A percentile compares a stretch with the other conserved stretches of the same genome.
Evolutionary conservation across 1,284 basidiomycete genomes (phyloP).

Genomic region (Lentinula novae-zelandiae): DNA sequence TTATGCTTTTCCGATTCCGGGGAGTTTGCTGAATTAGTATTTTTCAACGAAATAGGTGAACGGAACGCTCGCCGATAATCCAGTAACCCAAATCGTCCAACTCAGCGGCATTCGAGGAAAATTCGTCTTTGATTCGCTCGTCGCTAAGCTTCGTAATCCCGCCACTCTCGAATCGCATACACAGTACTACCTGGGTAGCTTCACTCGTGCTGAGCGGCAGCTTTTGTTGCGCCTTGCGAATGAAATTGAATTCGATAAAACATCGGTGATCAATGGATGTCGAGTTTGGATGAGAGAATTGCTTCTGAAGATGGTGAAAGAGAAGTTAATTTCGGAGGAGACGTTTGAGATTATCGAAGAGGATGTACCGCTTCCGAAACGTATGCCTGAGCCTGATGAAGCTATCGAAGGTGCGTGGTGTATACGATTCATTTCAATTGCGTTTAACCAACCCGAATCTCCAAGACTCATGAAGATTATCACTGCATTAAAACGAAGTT

Average conservation of each 20-base stretch:
- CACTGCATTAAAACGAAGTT: no score
- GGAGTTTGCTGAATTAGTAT: background rate
- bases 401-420: background rate
- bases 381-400: background rate
- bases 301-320: constrained; percentile 5
- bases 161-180: constrained; percentile 9
- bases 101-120: constrained; percentile 7
- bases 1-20: background rate
- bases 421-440: background rate
- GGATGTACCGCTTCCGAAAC: constrained; percentile 7
- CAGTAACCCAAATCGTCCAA: constrained; percentile 7
- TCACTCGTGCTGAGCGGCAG: constrained; percentile 5
- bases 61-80: constrained; percentile 3
- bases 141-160: constrained; percentile 6
- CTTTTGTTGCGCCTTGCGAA: constrained; percentile 1
- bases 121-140: constrained; percentile 1
- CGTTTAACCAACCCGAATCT: no score
- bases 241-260: background rate
- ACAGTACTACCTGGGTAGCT: constrained; percentile 7
- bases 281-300: constrained; percentile 12
- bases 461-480: no score
- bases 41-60: background rate
- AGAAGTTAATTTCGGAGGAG: constrained; percentile 9
- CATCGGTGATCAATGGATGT: constrained; percentile 9
- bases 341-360: constrained; percentile 5